phyloP scores from a whole-genome alignment of 1,284 basidiomycete genomes.

The Leucocoprinus gongylophorus region DNA sequence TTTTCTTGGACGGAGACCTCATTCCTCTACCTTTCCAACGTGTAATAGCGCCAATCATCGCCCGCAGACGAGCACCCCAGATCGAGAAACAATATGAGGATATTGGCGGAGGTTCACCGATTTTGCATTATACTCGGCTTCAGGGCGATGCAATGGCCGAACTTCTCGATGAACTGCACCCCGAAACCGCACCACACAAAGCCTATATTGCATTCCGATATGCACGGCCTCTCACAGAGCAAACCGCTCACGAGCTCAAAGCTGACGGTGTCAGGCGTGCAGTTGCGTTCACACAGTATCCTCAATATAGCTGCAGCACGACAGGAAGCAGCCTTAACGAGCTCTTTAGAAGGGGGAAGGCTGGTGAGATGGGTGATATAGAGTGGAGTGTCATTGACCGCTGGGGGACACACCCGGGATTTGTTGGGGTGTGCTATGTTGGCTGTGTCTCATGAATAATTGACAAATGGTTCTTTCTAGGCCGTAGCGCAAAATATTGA shows the following conservation, averaged over 20 bases:
- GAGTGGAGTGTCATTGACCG: slow-evolving; percentile 98
- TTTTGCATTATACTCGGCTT: slow-evolving; percentile 81
- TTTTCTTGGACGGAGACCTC: slow-evolving; percentile 93
- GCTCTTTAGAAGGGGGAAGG: slow-evolving; percentile 62
- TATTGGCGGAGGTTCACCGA: slow-evolving; percentile 98
- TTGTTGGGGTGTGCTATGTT: slow-evolving; percentile 70
- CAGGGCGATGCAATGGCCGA: slow-evolving; percentile 91
- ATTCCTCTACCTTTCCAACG: slow-evolving; percentile 95
- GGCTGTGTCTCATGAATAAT: slow-evolving; percentile 1
- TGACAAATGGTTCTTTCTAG: slow-evolving; percentile 33
- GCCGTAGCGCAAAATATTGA: slow-evolving; percentile 89
- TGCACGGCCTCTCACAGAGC: slow-evolving; percentile 83
- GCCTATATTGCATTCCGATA: slow-evolving; percentile 94
- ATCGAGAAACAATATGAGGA: slow-evolving; percentile 93
- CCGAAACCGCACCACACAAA: slow-evolving; percentile 92
- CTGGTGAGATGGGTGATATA: slow-evolving; percentile 56
- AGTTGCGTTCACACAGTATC: slow-evolving; percentile 97
- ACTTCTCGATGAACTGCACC: slow-evolving; percentile 90
- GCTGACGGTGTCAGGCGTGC: slow-evolving; percentile 89
- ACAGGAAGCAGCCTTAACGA: slow-evolving; percentile 97
- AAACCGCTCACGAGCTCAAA: slow-evolving; percentile 79
- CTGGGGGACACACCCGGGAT: slow-evolving; percentile 93
- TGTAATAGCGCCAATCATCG: slow-evolving; percentile 83
- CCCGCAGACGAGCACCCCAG: slow-evolving; percentile 84
- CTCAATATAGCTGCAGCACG: slow-evolving; percentile 98